Evolutionary conservation across 2,329 filamentous ascomycete species (phyloP).

Genomic region (Cercospora sesami): DNA sequence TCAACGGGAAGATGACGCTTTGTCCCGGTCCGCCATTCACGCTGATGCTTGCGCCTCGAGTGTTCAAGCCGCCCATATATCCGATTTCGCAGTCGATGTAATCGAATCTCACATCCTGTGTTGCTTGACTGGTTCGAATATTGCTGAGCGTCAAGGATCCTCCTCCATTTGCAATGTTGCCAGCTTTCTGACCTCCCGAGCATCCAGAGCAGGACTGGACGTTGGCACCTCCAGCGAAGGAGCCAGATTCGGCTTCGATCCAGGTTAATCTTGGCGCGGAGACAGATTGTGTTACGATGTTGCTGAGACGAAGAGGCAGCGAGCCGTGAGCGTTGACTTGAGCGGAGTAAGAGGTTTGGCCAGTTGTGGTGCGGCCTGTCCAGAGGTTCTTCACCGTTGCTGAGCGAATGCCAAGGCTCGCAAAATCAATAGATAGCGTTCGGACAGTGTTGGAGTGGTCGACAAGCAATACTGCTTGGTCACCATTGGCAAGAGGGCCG

Average conservation of each 20-base stretch:
- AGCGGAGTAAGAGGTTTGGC: constrained; percentile 28
- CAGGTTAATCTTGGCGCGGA: constrained; percentile 31
- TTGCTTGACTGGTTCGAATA: constrained; percentile 34
- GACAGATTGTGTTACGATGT: constrained; percentile 30
- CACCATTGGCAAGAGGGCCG: constrained; percentile 40
- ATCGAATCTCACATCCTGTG: constrained; percentile 41
- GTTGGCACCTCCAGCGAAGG: constrained; percentile 37
- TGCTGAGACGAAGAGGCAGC: constrained; percentile 40
- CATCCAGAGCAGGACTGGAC: constrained; percentile 37
- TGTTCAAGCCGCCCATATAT: constrained; percentile 39
- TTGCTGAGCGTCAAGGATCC: constrained; percentile 33
- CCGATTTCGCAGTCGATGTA: constrained; percentile 46
- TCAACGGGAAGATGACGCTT: constrained; percentile 43
- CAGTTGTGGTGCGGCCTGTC: constrained; percentile 28
- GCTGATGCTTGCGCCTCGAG: constrained; percentile 41
- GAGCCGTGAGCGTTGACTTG: constrained; percentile 34
- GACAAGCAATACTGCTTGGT: constrained; percentile 41
- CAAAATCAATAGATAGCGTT: constrained; percentile 38
- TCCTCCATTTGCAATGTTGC: constrained; percentile 30
- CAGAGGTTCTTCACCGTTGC: constrained; percentile 43
- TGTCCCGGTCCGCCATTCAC: constrained; percentile 42
- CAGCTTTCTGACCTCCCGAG: constrained; percentile 39
- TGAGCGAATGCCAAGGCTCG: constrained; percentile 37
- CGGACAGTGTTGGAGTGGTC: constrained; percentile 42
- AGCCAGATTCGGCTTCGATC: constrained; percentile 38